Evolutionary conservation across 306 rosid species (phyloP).

Genomic region (Boehmeria nivea): DNA sequence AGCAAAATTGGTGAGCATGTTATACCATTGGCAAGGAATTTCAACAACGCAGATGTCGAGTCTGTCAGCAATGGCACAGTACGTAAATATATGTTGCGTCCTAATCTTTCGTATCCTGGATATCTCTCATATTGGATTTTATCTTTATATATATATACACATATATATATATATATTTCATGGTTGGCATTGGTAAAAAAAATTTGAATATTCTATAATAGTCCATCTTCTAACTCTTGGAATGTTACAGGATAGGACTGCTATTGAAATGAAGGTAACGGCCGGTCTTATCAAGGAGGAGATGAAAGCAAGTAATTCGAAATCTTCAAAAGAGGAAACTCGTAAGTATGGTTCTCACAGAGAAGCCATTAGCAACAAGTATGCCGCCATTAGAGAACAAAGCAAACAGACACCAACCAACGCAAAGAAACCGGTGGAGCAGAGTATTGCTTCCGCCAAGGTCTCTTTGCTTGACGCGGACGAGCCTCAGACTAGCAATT

Average conservation of each 20-base stretch:
- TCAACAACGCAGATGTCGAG: conserved; percentile 57
- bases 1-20: conserved; percentile 82
- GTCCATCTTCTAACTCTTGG: background rate
- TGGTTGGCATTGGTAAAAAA: too few species aligned
- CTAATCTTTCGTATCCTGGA: background rate
- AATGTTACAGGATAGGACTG: conserved; percentile 51
- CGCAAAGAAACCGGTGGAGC: conserved; percentile 42
- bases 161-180: too few species aligned
- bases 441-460: conserved; percentile 50
- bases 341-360: conserved; percentile 60
- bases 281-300: conserved; percentile 29
- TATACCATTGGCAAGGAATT: conserved; percentile 84
- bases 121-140: background rate
- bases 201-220: background rate
- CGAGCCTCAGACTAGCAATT: conserved; percentile 25
- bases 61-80: conserved; percentile 51
- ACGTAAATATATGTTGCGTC: conserved; percentile 21
- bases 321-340: conserved; percentile 50
- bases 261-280: conserved; percentile 60
- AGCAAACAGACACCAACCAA: conserved; percentile 41
- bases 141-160: too few species aligned
- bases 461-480: conserved; percentile 56
- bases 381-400: conserved; percentile 68
- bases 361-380: conserved; percentile 85
- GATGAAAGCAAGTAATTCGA: conserved; percentile 35